These are phyloP conservation scores for Yarrowia galli DNA, from an alignment of 1,139 yeast genomes.

Conservation along the genomic window DNA sequence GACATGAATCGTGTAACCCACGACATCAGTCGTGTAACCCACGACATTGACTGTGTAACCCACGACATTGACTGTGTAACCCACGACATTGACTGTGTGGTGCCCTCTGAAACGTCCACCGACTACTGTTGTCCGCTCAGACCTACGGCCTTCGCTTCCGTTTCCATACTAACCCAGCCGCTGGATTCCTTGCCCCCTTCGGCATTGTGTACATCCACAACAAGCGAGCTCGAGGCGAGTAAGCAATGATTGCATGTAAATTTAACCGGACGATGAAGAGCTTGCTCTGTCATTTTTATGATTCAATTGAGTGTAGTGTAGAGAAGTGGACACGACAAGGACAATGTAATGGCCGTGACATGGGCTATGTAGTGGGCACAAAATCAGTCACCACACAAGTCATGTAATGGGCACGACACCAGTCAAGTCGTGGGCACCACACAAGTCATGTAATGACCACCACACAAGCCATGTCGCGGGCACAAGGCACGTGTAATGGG, in stretches of 20 bases:
- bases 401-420: too few relatives aligned
- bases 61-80: neutral
- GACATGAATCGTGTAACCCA: neutral
- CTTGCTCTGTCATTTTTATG: neutral
- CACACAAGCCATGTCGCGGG: too few relatives aligned
- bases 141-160: neutral
- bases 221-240: slow-evolving; percentile 47
- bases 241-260: slow-evolving; percentile 36
- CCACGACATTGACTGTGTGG: neutral
- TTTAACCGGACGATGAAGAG: slow-evolving; percentile 17
- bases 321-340: too few relatives aligned
- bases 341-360: too few relatives aligned
- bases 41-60: neutral
- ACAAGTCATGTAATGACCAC: too few relatives aligned
- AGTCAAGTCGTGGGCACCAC: too few relatives aligned
- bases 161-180: slow-evolving; percentile 43
- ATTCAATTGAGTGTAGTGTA: neutral
- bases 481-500: too few relatives aligned
- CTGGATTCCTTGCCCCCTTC: slow-evolving; percentile 53
- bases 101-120: neutral
- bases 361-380: too few relatives aligned
- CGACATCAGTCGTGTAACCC: neutral
- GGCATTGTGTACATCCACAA: slow-evolving; percentile 52
- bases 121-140: neutral
- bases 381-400: too few relatives aligned